Conservation (phyloP, 345 rosid species). For the Acer negundo region DNA sequence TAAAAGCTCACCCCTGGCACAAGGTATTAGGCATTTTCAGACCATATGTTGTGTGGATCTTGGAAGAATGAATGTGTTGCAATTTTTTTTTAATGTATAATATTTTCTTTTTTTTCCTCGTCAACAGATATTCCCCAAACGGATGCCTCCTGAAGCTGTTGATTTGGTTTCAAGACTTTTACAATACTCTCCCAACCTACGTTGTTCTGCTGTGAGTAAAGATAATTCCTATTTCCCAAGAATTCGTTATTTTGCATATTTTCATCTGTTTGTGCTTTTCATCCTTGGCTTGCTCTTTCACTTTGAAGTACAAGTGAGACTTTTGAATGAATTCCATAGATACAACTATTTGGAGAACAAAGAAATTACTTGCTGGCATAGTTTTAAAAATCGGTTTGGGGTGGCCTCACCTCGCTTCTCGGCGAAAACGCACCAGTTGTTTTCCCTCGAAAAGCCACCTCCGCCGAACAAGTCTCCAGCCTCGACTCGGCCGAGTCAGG, state of each 20-base stretch:
- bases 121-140: conserved; percentile 83
- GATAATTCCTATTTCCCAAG: not conserved
- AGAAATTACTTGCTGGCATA: not conserved
- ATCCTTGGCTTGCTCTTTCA: not conserved
- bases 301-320: not conserved
- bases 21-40: conserved; percentile 52
- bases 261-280: not conserved
- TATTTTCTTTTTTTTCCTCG: conserved; percentile 8
- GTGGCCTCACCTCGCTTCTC: too few relatives aligned
- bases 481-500: too few relatives aligned
- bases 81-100: not conserved
- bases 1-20: conserved; percentile 99
- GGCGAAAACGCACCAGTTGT: too few relatives aligned
- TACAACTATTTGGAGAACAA: not conserved
- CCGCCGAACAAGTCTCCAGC: too few relatives aligned
- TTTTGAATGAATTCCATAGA: not conserved
- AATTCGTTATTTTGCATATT: not conserved
- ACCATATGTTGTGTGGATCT: not conserved
- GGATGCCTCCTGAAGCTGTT: conserved; percentile 97
- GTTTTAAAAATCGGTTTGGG: too few relatives aligned
- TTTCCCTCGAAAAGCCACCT: too few relatives aligned
- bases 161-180: conserved; percentile 94
- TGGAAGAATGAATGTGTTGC: not conserved
- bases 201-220: conserved; percentile 83
- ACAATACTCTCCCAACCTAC: conserved; percentile 92